These are phyloP conservation scores for Diutina sp. DNA, from an alignment of 1,139 yeast species.

Conservation along the genomic window DNA sequence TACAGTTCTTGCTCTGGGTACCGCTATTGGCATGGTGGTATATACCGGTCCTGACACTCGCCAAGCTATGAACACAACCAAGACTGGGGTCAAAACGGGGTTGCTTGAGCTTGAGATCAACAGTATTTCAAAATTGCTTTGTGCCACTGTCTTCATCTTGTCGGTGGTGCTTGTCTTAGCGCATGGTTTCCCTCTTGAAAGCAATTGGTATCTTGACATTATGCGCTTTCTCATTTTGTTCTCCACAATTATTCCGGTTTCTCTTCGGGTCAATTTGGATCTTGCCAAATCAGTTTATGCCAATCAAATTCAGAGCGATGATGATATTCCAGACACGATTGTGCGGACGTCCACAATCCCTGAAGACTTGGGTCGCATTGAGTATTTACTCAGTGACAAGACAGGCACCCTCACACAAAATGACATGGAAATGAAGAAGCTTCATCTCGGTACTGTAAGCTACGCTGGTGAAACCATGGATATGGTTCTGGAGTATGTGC, in stretches of 20 bases:
- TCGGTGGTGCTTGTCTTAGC: slow-evolving; percentile 69
- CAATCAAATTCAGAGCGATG: slow-evolving; percentile 84
- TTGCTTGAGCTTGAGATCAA: slow-evolving; percentile 85
- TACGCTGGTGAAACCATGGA: slow-evolving; percentile 90
- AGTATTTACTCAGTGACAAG: slow-evolving; percentile 83
- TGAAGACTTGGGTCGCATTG: slow-evolving; percentile 93
- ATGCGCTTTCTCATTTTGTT: slow-evolving; percentile 84
- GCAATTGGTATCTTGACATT: slow-evolving; percentile 78
- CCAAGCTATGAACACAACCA: slow-evolving; percentile 86
- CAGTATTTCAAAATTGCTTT: slow-evolving; percentile 72
- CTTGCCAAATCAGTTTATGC: slow-evolving; percentile 95
- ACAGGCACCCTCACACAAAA: slow-evolving; percentile 97
- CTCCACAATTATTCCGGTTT: slow-evolving; percentile 92
- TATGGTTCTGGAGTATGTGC: slow-evolving; percentile 63
- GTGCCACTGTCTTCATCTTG: slow-evolving; percentile 72
- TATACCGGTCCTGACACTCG: slow-evolving; percentile 92
- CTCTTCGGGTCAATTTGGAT: slow-evolving; percentile 86
- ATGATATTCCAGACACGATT: slow-evolving; percentile 68
- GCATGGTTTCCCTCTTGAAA: slow-evolving; percentile 54
- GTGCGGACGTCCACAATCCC: slow-evolving; percentile 97
- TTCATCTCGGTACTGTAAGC: slow-evolving; percentile 86
- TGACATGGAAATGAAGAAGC: slow-evolving; percentile 92
- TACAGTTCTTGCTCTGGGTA: slow-evolving; percentile 89
- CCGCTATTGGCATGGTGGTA: slow-evolving; percentile 74
- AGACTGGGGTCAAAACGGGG: slow-evolving; percentile 84